Evolutionary conservation across 2,329 filamentous ascomycete species (phyloP), one percentile per base, ranked within the genome.

Genomic region (Ophidiomyces ophidiicola): DNA sequence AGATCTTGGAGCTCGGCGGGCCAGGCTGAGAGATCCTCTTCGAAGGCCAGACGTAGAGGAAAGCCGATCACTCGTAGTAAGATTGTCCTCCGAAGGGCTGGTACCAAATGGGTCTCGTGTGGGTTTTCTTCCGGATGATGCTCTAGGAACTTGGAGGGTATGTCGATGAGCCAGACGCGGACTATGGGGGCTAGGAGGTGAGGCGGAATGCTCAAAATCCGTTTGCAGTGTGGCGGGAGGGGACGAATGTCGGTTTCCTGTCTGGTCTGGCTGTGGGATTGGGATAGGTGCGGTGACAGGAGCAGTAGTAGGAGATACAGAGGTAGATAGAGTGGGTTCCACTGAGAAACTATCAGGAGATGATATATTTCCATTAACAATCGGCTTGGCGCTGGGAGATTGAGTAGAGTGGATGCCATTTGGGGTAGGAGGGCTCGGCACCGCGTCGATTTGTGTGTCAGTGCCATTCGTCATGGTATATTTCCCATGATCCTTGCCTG

Each of bases 111-210:
- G 71, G 48, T 94, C 86, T 49, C 74, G 77, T n/a, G 83, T 38
- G 65, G 72, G 50, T 43, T 55, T 52, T 33, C 83, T 73, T 23
- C 72, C 66, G n/a, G 77, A 69, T 14, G 70, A 64, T 11, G 69
- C 59, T 59, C 79, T 82, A 5, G 87, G 86, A 0, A 94, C 84
- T 59, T 94, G 85, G 18, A 94, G 70, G 0, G 85, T 94, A 61
- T 94, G 82, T 48, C 87, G 77, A 45, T 94, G 84, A 58, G 81
- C 80, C 34, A 88, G 64, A 40, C 74, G 71, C 14, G 72, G 61
- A 21, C 68, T 64, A 10, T 69, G 67, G 6, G 74, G 66, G 26
- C 77, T 42, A 17, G 42, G 40, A 10, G 46, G 44, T 14, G 44
- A 43, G 11, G 33, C 14, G 1, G 44, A 39, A n/a, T 36, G 26